These are phyloP conservation scores for Penicillium diatomitis DNA, from an alignment of 495 filamentous ascomycete species.

Conservation along the genomic window DNA sequence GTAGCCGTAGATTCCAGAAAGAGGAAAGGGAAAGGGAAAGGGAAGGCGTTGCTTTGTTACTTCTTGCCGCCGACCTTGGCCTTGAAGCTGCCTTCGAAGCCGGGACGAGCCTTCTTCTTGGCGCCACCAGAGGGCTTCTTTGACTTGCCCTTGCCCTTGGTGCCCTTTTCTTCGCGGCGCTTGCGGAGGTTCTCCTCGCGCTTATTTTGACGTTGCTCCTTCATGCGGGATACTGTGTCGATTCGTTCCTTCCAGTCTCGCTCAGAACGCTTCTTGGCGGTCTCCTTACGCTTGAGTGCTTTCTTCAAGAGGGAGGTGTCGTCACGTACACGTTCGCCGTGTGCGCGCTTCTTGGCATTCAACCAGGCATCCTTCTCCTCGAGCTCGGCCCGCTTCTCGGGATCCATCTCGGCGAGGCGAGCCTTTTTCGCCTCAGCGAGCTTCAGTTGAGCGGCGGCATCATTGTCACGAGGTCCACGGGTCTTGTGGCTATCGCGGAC, in stretches of 20 bases:
- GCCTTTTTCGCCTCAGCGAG: slow-evolving; percentile 63
- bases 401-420: slow-evolving; percentile 60
- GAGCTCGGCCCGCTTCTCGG: slow-evolving; percentile 70
- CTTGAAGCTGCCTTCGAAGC: slow-evolving; percentile 91
- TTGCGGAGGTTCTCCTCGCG: slow-evolving; percentile 82
- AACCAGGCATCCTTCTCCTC: slow-evolving; percentile 92
- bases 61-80: slow-evolving; percentile 38
- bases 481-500: slow-evolving; percentile 52
- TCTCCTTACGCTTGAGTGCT: slow-evolving; percentile 86
- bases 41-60: slow-evolving; percentile 22
- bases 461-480: slow-evolving; percentile 73
- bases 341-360: slow-evolving; percentile 78
- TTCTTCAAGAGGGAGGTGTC: slow-evolving; percentile 87
- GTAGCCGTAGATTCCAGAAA: slow-evolving; percentile 5
- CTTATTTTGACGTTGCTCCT: slow-evolving; percentile 75
- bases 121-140: slow-evolving; percentile 45
- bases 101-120: slow-evolving; percentile 59
- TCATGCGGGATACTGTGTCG: slow-evolving; percentile 63
- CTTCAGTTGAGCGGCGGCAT: slow-evolving; percentile 66
- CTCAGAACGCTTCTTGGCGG: slow-evolving; percentile 79
- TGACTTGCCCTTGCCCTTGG: slow-evolving; percentile 48
- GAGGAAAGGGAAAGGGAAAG: slow-evolving; percentile 21
- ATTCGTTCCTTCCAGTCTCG: slow-evolving; percentile 81
- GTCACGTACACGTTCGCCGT: slow-evolving; percentile 85
- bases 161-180: slow-evolving; percentile 65